A percentile compares a stretch with the other conserved stretches of the same genome.
These are phyloP conservation scores for Penicillium macrosclerotiorum DNA, from an alignment of 495 filamentous ascomycete genomes.

Conservation along the genomic window DNA sequence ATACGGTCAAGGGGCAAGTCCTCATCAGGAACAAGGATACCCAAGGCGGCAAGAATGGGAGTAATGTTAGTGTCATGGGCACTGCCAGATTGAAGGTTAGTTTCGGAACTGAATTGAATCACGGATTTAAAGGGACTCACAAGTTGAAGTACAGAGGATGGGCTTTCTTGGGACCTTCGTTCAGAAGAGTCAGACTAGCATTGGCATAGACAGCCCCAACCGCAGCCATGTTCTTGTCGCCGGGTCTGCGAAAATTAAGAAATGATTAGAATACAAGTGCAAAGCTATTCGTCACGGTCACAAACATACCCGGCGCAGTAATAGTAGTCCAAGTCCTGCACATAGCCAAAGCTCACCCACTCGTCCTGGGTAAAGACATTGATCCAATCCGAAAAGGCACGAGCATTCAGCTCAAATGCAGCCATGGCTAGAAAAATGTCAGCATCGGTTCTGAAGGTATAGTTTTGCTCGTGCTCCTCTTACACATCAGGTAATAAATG, in stretches of 20 bases:
- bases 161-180: slow-evolving; percentile 39
- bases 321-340: slow-evolving; percentile 51
- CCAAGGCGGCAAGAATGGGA: slow-evolving; percentile 49
- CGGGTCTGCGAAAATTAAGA: slow-evolving; percentile 40
- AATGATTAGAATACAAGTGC: neutral
- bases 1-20: slow-evolving; percentile 44
- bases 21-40: slow-evolving; percentile 38
- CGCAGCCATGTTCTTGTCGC: slow-evolving; percentile 32
- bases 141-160: slow-evolving; percentile 27
- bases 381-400: slow-evolving; percentile 49
- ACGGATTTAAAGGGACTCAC: neutral
- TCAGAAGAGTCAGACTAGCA: slow-evolving; percentile 46
- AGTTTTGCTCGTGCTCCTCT: neutral
- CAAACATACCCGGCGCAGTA: slow-evolving; percentile 45
- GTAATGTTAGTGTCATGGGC: slow-evolving; percentile 13
- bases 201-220: slow-evolving; percentile 57
- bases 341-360: slow-evolving; percentile 52
- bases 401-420: slow-evolving; percentile 52
- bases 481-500: slow-evolving; percentile 24
- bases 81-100: neutral
- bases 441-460: neutral
- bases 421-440: slow-evolving; percentile 30
- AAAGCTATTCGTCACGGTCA: neutral
- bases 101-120: neutral
- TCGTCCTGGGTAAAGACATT: slow-evolving; percentile 52